Base-by-base conservation (phyloP, 768 basidiomycete species). In the Auricularia cornea region DNA sequence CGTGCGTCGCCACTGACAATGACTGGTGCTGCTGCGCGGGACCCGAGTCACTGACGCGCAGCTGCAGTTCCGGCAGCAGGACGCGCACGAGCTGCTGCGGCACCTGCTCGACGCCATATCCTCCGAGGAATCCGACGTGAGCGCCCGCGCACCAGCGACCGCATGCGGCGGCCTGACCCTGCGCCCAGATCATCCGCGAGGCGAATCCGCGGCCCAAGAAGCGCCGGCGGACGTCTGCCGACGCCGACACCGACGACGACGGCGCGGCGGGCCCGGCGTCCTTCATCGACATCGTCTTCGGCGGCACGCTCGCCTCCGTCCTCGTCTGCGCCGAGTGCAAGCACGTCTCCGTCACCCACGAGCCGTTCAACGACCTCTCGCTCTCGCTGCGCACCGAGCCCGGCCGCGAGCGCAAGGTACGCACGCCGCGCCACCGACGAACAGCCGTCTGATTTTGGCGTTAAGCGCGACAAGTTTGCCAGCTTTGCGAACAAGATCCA, bases 251-350 rank as follows among this genome's bases (percentile, higher is more conserved):
- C 4, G 54, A 28, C 51, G 28, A 26, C 4, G 16, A 28, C 4
- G 54, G 11, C 51, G 28, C 51, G 51, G 10, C 51, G 40, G 77
- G 76, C 63, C 77, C 88, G 32, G 71, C 82, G 3, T 87, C 94
- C 0, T 89, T 96, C 66, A 83, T 90, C 3, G 94, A 97, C 74
- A 90, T 91, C 78, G 80, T 97, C 62, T 98, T 97, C 69, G 90
- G 91, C 33, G 95, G 95, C 4, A 84, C 85, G 69, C 80, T 98
- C 59, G 87, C 92, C 4, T 92, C 89, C 76, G 88, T 97, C 71
- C 88, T 98, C 59, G 89, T 98, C 2, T 98, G 95, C 73, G 92
- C 94, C 68, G 84, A 85, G 64, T 98, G 95, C 84, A 95, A 96
- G 73, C 86, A 92, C 69, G 85, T 97, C 59, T 66, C 75, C 70